Base-by-base conservation (phyloP, 2,329 filamentous ascomycete species). In the Sclerotinia minor region DNA sequence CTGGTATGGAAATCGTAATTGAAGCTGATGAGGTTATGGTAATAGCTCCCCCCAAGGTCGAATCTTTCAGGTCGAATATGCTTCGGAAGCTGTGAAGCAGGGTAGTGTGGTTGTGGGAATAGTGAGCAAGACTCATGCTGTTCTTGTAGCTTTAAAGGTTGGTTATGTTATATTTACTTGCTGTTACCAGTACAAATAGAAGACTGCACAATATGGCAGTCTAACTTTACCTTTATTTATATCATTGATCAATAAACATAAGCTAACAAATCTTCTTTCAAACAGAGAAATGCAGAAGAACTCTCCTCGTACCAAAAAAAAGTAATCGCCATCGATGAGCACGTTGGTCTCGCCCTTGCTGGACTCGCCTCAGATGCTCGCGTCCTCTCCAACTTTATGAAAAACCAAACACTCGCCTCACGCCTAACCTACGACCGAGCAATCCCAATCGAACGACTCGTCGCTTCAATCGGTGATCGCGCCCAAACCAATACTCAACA, bases 331-430 rank as follows among this genome's bases (percentile, higher is more conserved):
- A 90, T 99, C 82, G 95, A 99, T 81, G 92, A 94, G 76, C 95
- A 99, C 81, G 90, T 95, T 76, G 95, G 94, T 74, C 89, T 99
- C 77, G 93, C 94, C 76, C 96, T 99, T 76, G 95, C 95, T 74
- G 95, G 95, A 75, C 92, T 99, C 71, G 95, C 95, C 73, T 97
- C 94, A 69, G 95, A 99, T 81, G 95, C 94, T 78, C 95, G 95
- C 77, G 95, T 99, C 75, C 93, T 99, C 75, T 97, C 94, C 85
- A 99, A 99, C 87, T 99, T 97, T 85, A 98, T 99, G 94, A 98
- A 97, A 85, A 93, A 97, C 83, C 95, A 98, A 83, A 96, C 92
- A 72, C 92, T 99, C 77, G 91, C 92, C 77, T 94, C 95, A 76
- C 93, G 94, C 80, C 89, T 99, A 76, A 97, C 93, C 68, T 98